phyloP scores from a whole-genome alignment of 2,329 filamentous ascomycete species.

The Lasiodiplodia sp. region DNA sequence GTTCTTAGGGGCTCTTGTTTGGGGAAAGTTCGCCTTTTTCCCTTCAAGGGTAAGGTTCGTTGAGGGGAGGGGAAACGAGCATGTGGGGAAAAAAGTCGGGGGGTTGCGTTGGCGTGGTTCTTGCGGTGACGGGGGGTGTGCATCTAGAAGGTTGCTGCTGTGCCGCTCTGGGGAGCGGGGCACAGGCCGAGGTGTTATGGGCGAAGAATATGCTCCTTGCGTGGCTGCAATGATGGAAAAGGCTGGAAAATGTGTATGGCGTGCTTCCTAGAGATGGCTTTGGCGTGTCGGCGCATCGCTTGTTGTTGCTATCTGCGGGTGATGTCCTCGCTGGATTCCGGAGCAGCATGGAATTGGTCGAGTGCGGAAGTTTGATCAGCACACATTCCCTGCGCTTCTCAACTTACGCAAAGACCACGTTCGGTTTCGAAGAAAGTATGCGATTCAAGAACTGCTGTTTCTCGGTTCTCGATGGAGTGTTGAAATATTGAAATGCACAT shows the following conservation, averaged over 20 bases:
- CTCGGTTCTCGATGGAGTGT: too few relatives aligned
- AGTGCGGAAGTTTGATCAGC: too few relatives aligned
- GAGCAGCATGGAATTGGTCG: too few relatives aligned
- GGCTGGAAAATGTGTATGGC: neutral
- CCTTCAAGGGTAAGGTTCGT: neutral
- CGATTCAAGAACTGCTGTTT: too few relatives aligned
- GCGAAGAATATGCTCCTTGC: neutral
- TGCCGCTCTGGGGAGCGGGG: neutral
- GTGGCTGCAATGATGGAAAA: neutral
- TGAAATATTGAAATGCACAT: too few relatives aligned
- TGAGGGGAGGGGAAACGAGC: neutral
- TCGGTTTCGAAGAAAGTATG: too few relatives aligned
- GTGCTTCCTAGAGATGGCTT: neutral
- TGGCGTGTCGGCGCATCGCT: neutral
- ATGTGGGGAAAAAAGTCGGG: neutral
- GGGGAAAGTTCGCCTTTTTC: conserved; percentile 2
- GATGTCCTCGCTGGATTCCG: too few relatives aligned
- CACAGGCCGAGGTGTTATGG: neutral
- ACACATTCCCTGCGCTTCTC: too few relatives aligned
- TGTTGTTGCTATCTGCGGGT: too few relatives aligned
- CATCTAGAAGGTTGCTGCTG: neutral
- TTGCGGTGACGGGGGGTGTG: neutral
- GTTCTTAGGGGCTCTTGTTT: neutral
- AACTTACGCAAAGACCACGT: too few relatives aligned
- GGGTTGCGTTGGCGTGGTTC: neutral